phyloP scores from a whole-genome alignment of 2,329 filamentous ascomycete species.

The Sporothrix pallida region DNA sequence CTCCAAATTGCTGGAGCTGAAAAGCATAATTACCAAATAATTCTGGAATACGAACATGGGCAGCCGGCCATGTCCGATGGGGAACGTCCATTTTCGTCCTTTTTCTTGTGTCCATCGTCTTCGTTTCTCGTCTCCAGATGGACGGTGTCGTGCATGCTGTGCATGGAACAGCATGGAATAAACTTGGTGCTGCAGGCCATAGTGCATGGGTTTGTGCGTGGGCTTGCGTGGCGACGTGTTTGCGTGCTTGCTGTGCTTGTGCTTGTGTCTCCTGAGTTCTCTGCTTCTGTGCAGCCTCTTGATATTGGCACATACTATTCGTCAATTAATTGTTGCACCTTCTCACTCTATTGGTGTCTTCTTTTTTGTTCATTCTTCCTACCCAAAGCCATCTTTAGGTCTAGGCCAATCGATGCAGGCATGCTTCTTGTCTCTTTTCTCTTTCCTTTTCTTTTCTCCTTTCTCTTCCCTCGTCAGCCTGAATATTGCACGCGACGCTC shows the following conservation, averaged over 20 bases:
- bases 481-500: background rate
- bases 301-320: too few species aligned
- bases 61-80: slow-evolving; percentile 24
- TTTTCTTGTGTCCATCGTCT: too few species aligned
- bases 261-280: too few species aligned
- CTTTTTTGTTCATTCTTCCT: background rate
- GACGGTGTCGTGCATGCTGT: slow-evolving; percentile 9
- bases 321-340: background rate
- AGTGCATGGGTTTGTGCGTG: slow-evolving; percentile 5
- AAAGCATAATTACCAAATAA: too few species aligned
- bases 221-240: slow-evolving; percentile 5
- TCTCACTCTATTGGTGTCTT: too few species aligned
- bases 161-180: background rate
- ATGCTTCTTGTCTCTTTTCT: background rate
- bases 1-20: background rate
- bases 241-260: background rate
- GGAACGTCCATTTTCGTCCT: slow-evolving; percentile 30
- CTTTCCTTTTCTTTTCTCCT: background rate
- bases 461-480: background rate
- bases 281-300: background rate
- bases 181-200: background rate
- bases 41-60: background rate
- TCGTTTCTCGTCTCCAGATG: background rate
- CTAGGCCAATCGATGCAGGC: background rate
- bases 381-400: background rate